Percentiles rank a stretch among this genome's conserved stretches.
These are phyloP conservation scores for Blastobotrys robertii DNA, from an alignment of 805 yeast species.

Conservation along the genomic window DNA sequence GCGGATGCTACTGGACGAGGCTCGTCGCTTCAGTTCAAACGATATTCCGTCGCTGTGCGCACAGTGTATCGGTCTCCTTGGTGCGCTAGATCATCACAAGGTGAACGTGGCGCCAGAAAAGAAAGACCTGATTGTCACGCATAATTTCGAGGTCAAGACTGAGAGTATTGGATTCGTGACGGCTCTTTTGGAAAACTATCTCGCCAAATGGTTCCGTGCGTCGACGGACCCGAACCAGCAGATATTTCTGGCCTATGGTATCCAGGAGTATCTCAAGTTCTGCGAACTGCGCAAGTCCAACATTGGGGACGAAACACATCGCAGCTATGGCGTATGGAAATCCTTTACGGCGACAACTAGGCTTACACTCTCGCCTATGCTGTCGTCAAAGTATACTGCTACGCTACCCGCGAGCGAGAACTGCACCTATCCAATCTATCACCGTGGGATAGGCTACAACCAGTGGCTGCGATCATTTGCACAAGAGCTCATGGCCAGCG, in stretches of 20 bases:
- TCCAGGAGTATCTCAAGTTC: slow-evolving; percentile 73
- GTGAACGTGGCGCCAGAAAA: slow-evolving; percentile 36
- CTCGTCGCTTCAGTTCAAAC: slow-evolving; percentile 18
- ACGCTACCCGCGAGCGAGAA: slow-evolving; percentile 38
- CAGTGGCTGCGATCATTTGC: slow-evolving; percentile 69
- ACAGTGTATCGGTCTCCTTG: slow-evolving; percentile 62
- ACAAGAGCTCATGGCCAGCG: slow-evolving; percentile 47
- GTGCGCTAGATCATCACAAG: slow-evolving; percentile 60
- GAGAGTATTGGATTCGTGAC: slow-evolving; percentile 61
- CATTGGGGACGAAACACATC: not conserved
- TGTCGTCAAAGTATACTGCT: slow-evolving; percentile 61
- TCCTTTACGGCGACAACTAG: slow-evolving; percentile 55
- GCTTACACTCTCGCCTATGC: slow-evolving; percentile 65
- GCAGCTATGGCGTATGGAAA: slow-evolving; percentile 41
- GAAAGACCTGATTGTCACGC: slow-evolving; percentile 40
- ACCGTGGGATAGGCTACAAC: slow-evolving; percentile 30
- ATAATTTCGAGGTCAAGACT: slow-evolving; percentile 49
- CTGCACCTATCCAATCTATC: slow-evolving; percentile 58
- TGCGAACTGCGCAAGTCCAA: slow-evolving; percentile 36
- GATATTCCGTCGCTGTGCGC: slow-evolving; percentile 52
- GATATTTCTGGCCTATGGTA: slow-evolving; percentile 71
- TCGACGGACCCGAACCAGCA: slow-evolving; percentile 82
- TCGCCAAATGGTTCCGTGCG: slow-evolving; percentile 84
- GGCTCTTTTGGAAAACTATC: slow-evolving; percentile 51
- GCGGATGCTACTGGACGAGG: slow-evolving; percentile 21